Percentiles rank a stretch among this genome's conserved stretches.
These are phyloP conservation scores for Silene latifolia DNA, from an alignment of 148 eudicot species.

Conservation along the genomic window DNA sequence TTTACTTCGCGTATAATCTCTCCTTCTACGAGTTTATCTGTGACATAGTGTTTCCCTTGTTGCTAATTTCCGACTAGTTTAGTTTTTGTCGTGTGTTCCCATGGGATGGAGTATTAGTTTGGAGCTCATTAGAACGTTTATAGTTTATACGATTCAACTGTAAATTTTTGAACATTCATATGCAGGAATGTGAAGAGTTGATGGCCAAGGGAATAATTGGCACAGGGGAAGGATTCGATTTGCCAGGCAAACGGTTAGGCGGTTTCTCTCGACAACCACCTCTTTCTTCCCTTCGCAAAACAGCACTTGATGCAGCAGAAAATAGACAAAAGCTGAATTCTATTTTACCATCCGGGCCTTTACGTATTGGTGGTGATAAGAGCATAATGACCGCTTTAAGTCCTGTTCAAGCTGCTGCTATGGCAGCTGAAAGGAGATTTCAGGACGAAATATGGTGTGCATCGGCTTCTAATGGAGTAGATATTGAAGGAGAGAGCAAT, in stretches of 20 bases:
- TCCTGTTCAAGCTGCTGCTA: constrained; percentile 97
- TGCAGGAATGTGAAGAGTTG: constrained; percentile 86
- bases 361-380: constrained; percentile 84
- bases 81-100: neutral
- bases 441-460: constrained; percentile 96
- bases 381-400: constrained; percentile 64
- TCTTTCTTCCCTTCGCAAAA: constrained; percentile 58
- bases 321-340: constrained; percentile 52
- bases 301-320: constrained; percentile 68
- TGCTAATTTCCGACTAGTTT: neutral
- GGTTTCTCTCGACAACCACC: constrained; percentile 66
- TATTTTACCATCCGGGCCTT: constrained; percentile 75
- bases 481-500: constrained; percentile 39
- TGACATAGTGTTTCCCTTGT: neutral
- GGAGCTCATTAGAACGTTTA: too few relatives aligned
- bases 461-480: constrained; percentile 34
- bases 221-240: constrained; percentile 79
- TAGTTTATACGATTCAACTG: too few relatives aligned
- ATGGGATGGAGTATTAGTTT: neutral
- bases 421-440: constrained; percentile 98
- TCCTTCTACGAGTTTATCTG: too few relatives aligned
- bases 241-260: constrained; percentile 78
- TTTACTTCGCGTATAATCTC: too few relatives aligned
- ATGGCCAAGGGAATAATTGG: constrained; percentile 78
- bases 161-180: neutral